Evolutionary conservation across 805 yeast species (phyloP).

Genomic region (Candida berthetii): DNA sequence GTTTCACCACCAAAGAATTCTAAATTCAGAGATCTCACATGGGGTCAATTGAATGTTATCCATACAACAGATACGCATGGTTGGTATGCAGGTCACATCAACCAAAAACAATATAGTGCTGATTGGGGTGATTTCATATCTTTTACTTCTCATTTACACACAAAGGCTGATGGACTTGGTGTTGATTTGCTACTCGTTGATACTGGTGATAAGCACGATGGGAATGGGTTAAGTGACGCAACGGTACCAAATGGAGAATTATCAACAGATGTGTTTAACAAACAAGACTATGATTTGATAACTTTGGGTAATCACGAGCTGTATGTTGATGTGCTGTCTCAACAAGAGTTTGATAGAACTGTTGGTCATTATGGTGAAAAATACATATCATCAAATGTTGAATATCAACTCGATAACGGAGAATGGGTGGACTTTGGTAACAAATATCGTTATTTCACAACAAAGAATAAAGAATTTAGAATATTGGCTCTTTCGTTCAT

Average conservation of each 20-base stretch:
- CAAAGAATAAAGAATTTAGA: conserved; percentile 43
- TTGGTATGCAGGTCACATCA: conserved; percentile 88
- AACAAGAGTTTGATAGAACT: conserved; percentile 56
- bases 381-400: conserved; percentile 72
- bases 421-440: conserved; percentile 61
- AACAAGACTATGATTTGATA: conserved; percentile 66
- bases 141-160: conserved; percentile 48
- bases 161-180: conserved; percentile 33
- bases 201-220: conserved; percentile 93
- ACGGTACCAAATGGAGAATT: conserved; percentile 64
- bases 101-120: conserved; percentile 70
- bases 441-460: conserved; percentile 56
- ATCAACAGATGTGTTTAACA: conserved; percentile 57
- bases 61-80: conserved; percentile 98
- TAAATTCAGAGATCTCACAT: conserved; percentile 42
- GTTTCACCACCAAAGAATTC: conserved; percentile 25
- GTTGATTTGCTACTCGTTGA: conserved; percentile 74
- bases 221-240: conserved; percentile 84
- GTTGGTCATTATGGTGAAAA: conserved; percentile 54
- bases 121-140: conserved; percentile 92
- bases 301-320: conserved; percentile 92
- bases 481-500: conserved; percentile 73
- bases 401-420: conserved; percentile 37
- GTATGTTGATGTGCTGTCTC: conserved; percentile 58
- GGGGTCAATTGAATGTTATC: conserved; percentile 76